Conservation (phyloP, 1,139 yeast species). For the Geotrichum reessii region DNA sequence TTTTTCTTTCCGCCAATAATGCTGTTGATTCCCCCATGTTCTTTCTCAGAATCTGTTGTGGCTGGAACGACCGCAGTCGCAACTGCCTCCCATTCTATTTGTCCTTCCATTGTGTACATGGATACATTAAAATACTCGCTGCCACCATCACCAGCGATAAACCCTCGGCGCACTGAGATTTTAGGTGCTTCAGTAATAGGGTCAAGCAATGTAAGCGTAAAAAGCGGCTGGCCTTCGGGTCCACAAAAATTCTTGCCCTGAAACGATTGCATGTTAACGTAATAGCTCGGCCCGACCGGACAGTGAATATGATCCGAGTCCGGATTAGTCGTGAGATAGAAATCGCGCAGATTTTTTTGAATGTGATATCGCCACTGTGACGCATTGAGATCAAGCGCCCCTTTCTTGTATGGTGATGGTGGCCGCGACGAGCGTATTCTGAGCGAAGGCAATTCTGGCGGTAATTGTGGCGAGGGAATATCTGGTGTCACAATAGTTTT, state of each 20-base stretch:
- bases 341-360: constrained; percentile 30
- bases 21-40: neutral
- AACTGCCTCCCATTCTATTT: neutral
- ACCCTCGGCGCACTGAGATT: neutral
- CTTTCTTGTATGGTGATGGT: neutral
- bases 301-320: constrained; percentile 27
- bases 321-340: constrained; percentile 32
- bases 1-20: neutral
- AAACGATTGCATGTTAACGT: constrained; percentile 22
- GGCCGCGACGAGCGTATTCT: neutral
- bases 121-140: constrained; percentile 8
- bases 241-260: neutral
- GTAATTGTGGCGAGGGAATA: neutral
- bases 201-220: constrained; percentile 17
- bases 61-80: neutral
- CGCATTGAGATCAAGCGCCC: neutral
- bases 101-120: neutral
- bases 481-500: neutral
- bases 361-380: constrained; percentile 30
- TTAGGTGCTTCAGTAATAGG: constrained; percentile 2
- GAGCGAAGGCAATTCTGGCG: neutral
- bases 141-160: neutral
- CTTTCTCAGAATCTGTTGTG: neutral
- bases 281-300: constrained; percentile 30
- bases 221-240: constrained; percentile 13